These are phyloP conservation scores for Trypanosomatidae sp. DNA, from an alignment of 208 protist genomes.

Conservation along the genomic window DNA sequence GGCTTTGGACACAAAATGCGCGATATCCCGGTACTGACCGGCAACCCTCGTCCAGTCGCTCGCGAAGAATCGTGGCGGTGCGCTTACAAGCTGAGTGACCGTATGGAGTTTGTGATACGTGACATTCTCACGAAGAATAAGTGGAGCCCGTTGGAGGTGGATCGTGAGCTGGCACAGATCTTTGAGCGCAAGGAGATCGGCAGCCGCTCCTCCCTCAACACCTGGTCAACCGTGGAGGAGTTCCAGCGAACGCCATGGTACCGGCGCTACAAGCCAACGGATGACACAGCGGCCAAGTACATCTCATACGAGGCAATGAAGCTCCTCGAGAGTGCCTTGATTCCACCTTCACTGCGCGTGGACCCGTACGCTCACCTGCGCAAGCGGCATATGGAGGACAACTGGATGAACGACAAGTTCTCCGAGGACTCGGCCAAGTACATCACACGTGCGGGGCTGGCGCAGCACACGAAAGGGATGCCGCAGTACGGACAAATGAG, in stretches of 20 bases:
- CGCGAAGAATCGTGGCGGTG: slow-evolving; percentile 84
- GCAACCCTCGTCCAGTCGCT: slow-evolving; percentile 73
- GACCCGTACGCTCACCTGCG: slow-evolving; percentile 89
- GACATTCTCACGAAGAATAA: slow-evolving; percentile 65
- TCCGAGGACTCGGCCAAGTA: slow-evolving; percentile 79
- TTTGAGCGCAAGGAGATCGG: slow-evolving; percentile 69
- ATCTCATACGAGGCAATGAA: slow-evolving; percentile 91
- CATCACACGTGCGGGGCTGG: slow-evolving; percentile 72
- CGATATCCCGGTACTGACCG: slow-evolving; percentile 87
- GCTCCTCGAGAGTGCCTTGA: slow-evolving; percentile 71
- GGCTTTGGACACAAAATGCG: slow-evolving; percentile 86
- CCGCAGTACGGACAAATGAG: slow-evolving; percentile 71
- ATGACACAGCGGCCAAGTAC: slow-evolving; percentile 76
- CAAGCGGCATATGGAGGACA: slow-evolving; percentile 91
- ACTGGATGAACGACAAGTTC: slow-evolving; percentile 91
- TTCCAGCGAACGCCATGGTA: slow-evolving; percentile 92
- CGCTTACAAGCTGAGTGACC: slow-evolving; percentile 80
- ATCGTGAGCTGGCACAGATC: slow-evolving; percentile 83
- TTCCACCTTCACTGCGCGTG: slow-evolving; percentile 72
- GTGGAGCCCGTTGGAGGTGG: slow-evolving; percentile 67
- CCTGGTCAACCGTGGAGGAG: slow-evolving; percentile 88
- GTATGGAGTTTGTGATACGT: slow-evolving; percentile 80
- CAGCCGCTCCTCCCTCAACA: slow-evolving; percentile 76
- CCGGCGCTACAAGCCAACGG: slow-evolving; percentile 81
- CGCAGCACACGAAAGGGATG: slow-evolving; percentile 77